Evolutionary conservation across 345 rosid species (phyloP).

Genomic region (Rhizophora mangle): DNA sequence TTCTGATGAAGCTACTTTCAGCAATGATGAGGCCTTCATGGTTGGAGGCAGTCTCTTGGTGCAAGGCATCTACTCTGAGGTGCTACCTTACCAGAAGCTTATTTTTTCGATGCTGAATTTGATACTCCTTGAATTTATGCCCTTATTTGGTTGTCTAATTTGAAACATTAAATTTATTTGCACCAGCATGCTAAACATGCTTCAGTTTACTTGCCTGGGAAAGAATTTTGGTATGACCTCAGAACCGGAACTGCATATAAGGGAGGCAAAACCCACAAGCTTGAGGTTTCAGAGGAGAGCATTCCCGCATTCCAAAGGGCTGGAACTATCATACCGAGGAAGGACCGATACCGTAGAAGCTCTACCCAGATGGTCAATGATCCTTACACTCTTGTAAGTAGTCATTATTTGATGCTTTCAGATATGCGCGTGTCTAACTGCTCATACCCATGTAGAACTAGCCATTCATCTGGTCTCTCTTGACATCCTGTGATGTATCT

Average conservation of each 20-base stretch:
- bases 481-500: background rate
- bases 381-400: constrained; percentile 89
- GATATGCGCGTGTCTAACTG: constrained; percentile 1
- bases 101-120: constrained; percentile 1
- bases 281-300: constrained; percentile 74
- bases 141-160: background rate
- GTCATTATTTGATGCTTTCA: background rate
- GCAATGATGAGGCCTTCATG: constrained; percentile 95
- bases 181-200: constrained; percentile 64
- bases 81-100: constrained; percentile 21
- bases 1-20: constrained; percentile 73
- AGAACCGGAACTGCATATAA: constrained; percentile 60
- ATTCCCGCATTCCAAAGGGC: constrained; percentile 97
- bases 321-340: constrained; percentile 90
- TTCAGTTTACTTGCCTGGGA: constrained; percentile 86
- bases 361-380: constrained; percentile 92
- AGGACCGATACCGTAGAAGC: constrained; percentile 85
- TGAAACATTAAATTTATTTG: constrained; percentile 10
- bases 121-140: constrained; percentile 2
- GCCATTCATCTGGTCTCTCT: background rate
- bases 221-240: constrained; percentile 83
- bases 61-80: constrained; percentile 92
- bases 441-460: background rate
- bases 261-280: constrained; percentile 68
- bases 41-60: constrained; percentile 85